Conservation (phyloP, 139 green algal genomes). For the Chlamydomonas asymmetrica region DNA sequence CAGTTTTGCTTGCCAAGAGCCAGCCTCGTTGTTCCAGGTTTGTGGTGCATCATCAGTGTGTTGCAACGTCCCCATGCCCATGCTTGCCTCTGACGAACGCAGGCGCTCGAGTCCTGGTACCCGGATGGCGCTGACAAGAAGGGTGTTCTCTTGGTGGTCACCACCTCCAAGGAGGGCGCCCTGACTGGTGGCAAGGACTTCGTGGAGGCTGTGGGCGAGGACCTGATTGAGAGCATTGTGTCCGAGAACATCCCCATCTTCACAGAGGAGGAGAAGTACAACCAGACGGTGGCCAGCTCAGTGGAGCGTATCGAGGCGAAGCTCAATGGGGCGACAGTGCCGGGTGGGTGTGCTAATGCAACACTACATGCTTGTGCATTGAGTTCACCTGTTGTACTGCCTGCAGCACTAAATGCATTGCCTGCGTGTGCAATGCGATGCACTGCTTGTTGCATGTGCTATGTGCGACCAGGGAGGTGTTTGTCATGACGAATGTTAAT, state of each 20-base stretch:
- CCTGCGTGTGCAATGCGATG: too few relatives aligned
- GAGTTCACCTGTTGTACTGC: too few relatives aligned
- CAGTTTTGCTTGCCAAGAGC: too few relatives aligned
- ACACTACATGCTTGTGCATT: too few relatives aligned
- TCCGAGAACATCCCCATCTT: slow-evolving; percentile 95
- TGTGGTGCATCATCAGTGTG: too few relatives aligned
- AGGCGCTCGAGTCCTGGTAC: slow-evolving; percentile 89
- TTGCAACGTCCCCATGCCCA: too few relatives aligned
- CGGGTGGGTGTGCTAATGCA: slow-evolving; percentile 41
- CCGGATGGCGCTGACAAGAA: slow-evolving; percentile 81
- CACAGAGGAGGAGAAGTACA: slow-evolving; percentile 93
- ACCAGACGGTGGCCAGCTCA: slow-evolving; percentile 76
- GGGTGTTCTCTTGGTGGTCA: slow-evolving; percentile 93
- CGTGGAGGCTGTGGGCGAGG: slow-evolving; percentile 83
- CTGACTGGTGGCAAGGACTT: slow-evolving; percentile 88
- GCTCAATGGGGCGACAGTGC: slow-evolving; percentile 75
- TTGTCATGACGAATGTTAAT: too few relatives aligned
- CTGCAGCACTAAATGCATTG: neutral
- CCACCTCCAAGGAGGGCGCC: slow-evolving; percentile 91
- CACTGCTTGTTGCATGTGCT: too few relatives aligned
- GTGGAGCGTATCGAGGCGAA: slow-evolving; percentile 85
- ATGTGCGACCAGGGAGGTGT: too few relatives aligned
- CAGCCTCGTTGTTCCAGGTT: too few relatives aligned
- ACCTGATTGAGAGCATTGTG: slow-evolving; percentile 90
- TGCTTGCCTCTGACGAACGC: neutral